These are phyloP conservation scores for Wallacemonas collosoma DNA, from an alignment of 208 protist species.

Conservation along the genomic window DNA sequence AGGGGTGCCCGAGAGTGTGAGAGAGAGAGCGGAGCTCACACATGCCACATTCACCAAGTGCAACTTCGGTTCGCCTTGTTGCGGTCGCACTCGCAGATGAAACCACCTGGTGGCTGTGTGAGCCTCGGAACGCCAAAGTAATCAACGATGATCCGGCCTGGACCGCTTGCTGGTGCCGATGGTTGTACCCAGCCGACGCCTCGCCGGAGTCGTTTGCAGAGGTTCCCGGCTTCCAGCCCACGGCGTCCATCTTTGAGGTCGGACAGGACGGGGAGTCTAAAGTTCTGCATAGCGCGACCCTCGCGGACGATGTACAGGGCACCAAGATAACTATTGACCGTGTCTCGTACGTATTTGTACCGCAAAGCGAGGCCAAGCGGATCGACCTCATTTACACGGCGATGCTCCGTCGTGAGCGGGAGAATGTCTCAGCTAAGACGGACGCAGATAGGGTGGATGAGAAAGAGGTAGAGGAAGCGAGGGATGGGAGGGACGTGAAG, in stretches of 20 bases:
- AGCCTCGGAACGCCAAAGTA: constrained; percentile 43
- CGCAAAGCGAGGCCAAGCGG: constrained; percentile 47
- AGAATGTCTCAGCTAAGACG: neutral
- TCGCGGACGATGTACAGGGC: constrained; percentile 56
- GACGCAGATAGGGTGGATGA: neutral
- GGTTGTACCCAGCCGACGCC: constrained; percentile 75
- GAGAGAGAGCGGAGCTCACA: neutral
- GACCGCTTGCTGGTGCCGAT: constrained; percentile 57
- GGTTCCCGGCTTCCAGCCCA: constrained; percentile 48
- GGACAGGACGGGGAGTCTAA: constrained; percentile 38
- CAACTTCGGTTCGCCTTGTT: constrained; percentile 35
- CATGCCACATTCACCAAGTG: neutral
- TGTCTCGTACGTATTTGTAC: constrained; percentile 62
- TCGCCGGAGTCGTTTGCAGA: constrained; percentile 41
- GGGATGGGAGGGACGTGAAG: neutral
- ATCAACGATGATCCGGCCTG: constrained; percentile 42
- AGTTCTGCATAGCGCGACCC: constrained; percentile 60
- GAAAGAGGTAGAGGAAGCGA: constrained; percentile 4
- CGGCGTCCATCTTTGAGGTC: constrained; percentile 67
- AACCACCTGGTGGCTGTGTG: constrained; percentile 78
- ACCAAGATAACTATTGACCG: constrained; percentile 42
- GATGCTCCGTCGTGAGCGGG: constrained; percentile 59
- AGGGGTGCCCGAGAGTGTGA: too few relatives aligned
- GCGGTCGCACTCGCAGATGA: constrained; percentile 80
- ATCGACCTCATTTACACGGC: constrained; percentile 65